Evolutionary conservation across 345 rosid genomes (phyloP), one percentile per base, ranked within the genome.

Genomic region (Salix arbutifolia): DNA sequence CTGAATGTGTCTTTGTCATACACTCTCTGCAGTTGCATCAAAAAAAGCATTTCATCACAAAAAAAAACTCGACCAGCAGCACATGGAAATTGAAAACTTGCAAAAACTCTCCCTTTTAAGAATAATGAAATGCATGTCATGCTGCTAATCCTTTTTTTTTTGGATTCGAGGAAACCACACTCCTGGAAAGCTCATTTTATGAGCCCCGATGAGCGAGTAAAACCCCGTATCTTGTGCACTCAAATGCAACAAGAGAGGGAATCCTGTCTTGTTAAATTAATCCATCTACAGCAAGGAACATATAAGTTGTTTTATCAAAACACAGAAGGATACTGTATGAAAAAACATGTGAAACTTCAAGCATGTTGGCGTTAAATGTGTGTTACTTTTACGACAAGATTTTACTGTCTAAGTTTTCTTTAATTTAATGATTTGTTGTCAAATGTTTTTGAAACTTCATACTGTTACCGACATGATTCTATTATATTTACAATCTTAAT

Each of bases 1-100:
- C 87, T 87, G 86, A 93, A 86, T 25, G 72, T 19, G 67, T 95
- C 97, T 75, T 71, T 78, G 77, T 95, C 97, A 28, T 91, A 95
- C 25, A 91, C 96, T 26, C 58, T 37, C 97, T 95, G 89, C 74
- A 68, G 61, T 53, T 13, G 18, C 44, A 64, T 11, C 13, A 14
- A 44, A 12, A 44, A 5, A 44, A 18, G n/a, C 25, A 44, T 8
- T 37, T 76, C 46, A 18, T 35, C 69, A 28, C 62, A 75, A 25
- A 21, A 35, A 72, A 30, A 31, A 33, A 33, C 35, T 28, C 50
- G 46, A 44, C 26, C 70, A 65, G 9, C 70, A 40, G 75, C 69
- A 69, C 8, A 37, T 8, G 26, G 17, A n/a, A 64, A 8, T 42
- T 4, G 12, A 18, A 28, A 0, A 48, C 14, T 1, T 31, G 35